Evolutionary conservation across 495 filamentous ascomycete species (phyloP).

Genomic region (Penicillium atrosanguineum): DNA sequence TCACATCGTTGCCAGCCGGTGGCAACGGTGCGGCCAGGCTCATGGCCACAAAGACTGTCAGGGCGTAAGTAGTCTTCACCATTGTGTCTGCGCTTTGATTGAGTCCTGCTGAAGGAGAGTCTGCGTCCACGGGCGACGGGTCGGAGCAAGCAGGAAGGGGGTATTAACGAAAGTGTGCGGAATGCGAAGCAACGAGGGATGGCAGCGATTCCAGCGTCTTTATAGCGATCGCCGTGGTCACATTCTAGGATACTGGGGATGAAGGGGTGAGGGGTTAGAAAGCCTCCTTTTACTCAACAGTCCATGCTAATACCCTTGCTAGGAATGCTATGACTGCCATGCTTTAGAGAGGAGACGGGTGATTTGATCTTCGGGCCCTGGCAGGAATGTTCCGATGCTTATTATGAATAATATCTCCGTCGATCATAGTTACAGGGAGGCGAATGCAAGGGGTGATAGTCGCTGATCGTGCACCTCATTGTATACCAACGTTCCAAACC

Average conservation of each 20-base stretch:
- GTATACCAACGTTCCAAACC: background rate
- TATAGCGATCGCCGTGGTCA: conserved; percentile 18
- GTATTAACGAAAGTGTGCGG: conserved; percentile 15
- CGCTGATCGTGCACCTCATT: background rate
- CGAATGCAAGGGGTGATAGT: conserved; percentile 22
- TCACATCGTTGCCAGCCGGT: conserved; percentile 5
- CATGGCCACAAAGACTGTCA: conserved; percentile 25
- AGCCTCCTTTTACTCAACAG: background rate
- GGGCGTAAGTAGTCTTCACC: conserved; percentile 27
- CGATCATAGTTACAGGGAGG: conserved; percentile 19
- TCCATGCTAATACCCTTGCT: conserved; percentile 14
- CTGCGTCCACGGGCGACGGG: conserved; percentile 25
- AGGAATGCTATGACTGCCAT: conserved; percentile 12
- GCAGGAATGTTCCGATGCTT: conserved; percentile 24
- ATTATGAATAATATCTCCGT: conserved; percentile 13
- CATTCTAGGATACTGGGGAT: conserved; percentile 23
- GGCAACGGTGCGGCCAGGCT: conserved; percentile 23
- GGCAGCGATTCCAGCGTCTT: background rate
- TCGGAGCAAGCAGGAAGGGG: background rate
- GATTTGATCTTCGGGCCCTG: conserved; percentile 4
- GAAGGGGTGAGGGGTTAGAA: conserved; percentile 12
- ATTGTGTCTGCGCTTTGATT: conserved; percentile 12
- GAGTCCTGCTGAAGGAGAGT: conserved; percentile 11
- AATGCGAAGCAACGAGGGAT: conserved; percentile 19
- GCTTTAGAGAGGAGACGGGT: conserved; percentile 2